These are phyloP conservation scores for Termitomyces sp. DNA, from an alignment of 768 basidiomycete genomes.

Conservation along the genomic window DNA sequence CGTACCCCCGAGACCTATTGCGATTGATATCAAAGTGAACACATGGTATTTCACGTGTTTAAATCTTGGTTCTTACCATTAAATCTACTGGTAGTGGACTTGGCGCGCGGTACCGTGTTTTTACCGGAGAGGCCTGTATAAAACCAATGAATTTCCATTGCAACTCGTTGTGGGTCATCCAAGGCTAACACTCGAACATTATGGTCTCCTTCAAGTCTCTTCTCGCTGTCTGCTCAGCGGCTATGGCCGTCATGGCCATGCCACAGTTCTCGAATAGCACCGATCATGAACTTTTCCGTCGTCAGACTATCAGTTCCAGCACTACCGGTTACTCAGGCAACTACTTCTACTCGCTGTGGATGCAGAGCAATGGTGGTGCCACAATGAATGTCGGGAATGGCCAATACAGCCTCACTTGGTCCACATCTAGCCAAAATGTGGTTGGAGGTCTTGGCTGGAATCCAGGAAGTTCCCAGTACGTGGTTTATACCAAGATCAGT, in stretches of 20 bases:
- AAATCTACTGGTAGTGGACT: neutral
- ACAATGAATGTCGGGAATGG: conserved; percentile 28
- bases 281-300: conserved; percentile 6
- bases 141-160: neutral
- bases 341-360: conserved; percentile 34
- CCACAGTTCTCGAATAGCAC: conserved; percentile 13
- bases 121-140: neutral
- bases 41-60: neutral
- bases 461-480: conserved; percentile 25
- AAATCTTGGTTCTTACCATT: neutral
- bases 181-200: neutral
- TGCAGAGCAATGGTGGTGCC: conserved; percentile 21
- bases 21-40: neutral
- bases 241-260: conserved; percentile 15
- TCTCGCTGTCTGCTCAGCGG: conserved; percentile 14
- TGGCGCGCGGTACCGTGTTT: neutral
- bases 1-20: neutral
- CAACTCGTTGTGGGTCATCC: neutral
- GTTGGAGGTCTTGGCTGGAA: conserved; percentile 37
- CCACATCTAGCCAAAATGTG: conserved; percentile 24
- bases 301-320: conserved; percentile 4
- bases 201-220: conserved; percentile 9
- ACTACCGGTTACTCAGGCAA: conserved; percentile 25
- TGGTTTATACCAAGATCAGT: neutral
- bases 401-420: conserved; percentile 27